A percentile compares a stretch with the other conserved stretches of the same genome.
Evolutionary conservation across 164 flowering plant species (phyloP).

Genomic region (Chimonanthus praecox): DNA sequence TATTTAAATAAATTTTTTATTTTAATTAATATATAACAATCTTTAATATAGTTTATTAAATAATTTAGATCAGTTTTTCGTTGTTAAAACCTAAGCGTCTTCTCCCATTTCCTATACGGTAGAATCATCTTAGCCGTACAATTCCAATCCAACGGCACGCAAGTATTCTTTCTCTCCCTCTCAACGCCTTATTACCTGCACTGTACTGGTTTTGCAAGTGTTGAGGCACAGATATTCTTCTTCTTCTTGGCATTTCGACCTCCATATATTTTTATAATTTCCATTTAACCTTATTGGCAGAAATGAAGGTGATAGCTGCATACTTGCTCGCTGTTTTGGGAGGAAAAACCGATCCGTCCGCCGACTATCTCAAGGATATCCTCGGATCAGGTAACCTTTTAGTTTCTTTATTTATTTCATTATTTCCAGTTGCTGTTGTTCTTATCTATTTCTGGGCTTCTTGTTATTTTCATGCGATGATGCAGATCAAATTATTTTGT

Average conservation of each 20-base stretch:
- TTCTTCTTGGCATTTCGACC: neutral
- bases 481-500: no score
- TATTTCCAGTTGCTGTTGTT: no score
- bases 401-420: no score
- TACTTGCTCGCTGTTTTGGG: slow-evolving; percentile 70
- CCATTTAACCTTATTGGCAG: slow-evolving; percentile 4
- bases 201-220: neutral
- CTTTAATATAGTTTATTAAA: no score
- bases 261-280: neutral
- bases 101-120: neutral
- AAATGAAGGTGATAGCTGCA: slow-evolving; percentile 73
- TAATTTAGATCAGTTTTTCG: no score
- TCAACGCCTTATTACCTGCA: neutral
- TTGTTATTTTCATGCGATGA: no score
- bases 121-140: neutral
- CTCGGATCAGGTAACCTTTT: slow-evolving; percentile 49
- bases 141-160: neutral
- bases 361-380: slow-evolving; percentile 46
- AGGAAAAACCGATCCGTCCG: slow-evolving; percentile 54
- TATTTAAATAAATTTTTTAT: no score
- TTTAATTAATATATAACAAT: no score
- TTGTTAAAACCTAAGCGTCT: neutral
- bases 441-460: no score
- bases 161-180: neutral
- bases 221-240: neutral